Conservation (phyloP, 2,329 filamentous ascomycete species). For the Aspergillus pseudotamarii region DNA sequence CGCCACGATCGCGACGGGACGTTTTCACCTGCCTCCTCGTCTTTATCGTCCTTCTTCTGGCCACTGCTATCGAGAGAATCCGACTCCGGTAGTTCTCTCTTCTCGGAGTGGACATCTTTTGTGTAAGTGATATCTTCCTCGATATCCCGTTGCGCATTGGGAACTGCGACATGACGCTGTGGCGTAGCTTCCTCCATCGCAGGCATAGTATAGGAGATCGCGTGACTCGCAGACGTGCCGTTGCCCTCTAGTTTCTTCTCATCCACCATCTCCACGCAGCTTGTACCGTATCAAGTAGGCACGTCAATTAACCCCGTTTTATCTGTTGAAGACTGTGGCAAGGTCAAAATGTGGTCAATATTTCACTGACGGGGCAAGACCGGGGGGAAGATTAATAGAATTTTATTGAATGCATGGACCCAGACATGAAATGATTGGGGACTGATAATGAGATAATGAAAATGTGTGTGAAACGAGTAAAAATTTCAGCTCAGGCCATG, state of each 20-base stretch:
- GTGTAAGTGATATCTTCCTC: conserved; percentile 7
- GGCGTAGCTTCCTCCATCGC: neutral
- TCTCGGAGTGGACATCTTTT: conserved; percentile 7
- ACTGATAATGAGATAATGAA: conserved; percentile 1
- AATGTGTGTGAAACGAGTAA: neutral
- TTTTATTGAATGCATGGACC: neutral
- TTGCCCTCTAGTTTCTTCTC: neutral
- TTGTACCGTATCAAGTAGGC: neutral
- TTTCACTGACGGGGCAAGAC: neutral
- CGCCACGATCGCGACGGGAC: conserved; percentile 34
- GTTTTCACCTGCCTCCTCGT: conserved; percentile 46
- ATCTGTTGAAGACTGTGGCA: neutral
- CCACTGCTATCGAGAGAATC: conserved; percentile 45
- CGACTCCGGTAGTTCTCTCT: conserved; percentile 14
- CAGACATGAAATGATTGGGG: neutral
- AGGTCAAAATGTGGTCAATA: neutral
- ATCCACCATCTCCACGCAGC: neutral
- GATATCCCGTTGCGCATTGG: neutral
- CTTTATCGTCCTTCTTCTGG: conserved; percentile 27
- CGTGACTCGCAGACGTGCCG: neutral
- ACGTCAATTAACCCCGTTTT: neutral
- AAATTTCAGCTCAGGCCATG: conserved; percentile 6
- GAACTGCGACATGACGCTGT: neutral
- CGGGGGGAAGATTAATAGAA: neutral
- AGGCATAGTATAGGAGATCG: neutral